Evolutionary conservation across 192 early-diverging fungal species (phyloP).

Genomic region (Diversispora eburnea): DNA sequence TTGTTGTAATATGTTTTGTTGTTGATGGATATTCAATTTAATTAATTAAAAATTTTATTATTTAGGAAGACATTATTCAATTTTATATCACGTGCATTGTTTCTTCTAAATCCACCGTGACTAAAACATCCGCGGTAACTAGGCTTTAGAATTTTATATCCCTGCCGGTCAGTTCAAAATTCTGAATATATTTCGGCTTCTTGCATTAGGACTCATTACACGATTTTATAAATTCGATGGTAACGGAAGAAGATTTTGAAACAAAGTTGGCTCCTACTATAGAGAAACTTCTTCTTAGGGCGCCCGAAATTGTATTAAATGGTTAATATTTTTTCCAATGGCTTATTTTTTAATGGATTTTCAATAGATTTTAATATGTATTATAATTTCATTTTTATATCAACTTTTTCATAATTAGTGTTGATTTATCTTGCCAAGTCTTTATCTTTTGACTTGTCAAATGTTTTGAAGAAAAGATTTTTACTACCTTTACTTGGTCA

Average conservation of each 20-base stretch:
- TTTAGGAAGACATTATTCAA: constrained; percentile 50
- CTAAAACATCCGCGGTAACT: constrained; percentile 40
- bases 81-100: constrained; percentile 56
- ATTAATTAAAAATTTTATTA: no score
- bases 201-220: constrained; percentile 44
- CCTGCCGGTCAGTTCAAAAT: constrained; percentile 8
- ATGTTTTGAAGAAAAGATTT: constrained; percentile 58
- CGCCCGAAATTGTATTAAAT: constrained; percentile 76
- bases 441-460: constrained; percentile 59
- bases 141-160: background rate
- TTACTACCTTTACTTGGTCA: constrained; percentile 62
- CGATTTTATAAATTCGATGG: constrained; percentile 55
- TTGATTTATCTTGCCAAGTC: constrained; percentile 48
- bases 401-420: constrained; percentile 37
- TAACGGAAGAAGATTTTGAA: constrained; percentile 54
- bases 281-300: constrained; percentile 77
- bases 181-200: background rate
- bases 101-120: constrained; percentile 52
- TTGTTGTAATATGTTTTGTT: no score
- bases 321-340: constrained; percentile 33
- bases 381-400: background rate
- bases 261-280: constrained; percentile 57
- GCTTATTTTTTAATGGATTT: no score
- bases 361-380: background rate
- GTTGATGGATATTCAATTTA: no score